Conservation (phyloP, 2,329 filamentous ascomycete genomes). For the Ophiostoma sp. region DNA sequence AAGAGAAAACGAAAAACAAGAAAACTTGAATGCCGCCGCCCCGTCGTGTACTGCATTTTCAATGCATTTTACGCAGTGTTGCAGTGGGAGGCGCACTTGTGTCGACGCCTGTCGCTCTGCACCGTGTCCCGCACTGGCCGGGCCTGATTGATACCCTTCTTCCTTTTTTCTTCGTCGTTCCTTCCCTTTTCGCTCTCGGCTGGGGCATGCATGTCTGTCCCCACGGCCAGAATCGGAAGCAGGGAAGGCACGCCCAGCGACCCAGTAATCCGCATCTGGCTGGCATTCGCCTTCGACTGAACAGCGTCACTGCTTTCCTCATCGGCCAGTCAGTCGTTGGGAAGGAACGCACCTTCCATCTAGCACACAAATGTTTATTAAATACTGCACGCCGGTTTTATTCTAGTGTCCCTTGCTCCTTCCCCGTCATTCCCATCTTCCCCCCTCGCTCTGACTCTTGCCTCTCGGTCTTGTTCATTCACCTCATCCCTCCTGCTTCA, state of each 20-base stretch:
- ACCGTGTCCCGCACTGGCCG: constrained; percentile 21
- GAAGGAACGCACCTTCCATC: neutral
- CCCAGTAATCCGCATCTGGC: neutral
- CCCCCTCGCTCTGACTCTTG: neutral
- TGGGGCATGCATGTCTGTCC: constrained; percentile 7
- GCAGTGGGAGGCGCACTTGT: neutral
- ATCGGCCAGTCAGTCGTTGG: neutral
- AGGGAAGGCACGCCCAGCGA: neutral
- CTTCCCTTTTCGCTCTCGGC: neutral
- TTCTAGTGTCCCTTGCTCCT: constrained; percentile 10
- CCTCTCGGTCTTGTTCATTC: neutral
- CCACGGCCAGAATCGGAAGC: constrained; percentile 23
- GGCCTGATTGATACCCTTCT: neutral
- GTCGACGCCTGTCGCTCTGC: neutral
- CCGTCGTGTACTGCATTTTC: neutral
- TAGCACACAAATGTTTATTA: neutral
- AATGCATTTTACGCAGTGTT: no score
- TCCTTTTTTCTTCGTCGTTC: constrained; percentile 9
- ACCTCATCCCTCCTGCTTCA: neutral
- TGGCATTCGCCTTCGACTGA: neutral
- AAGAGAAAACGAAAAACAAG: neutral
- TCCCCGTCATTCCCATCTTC: neutral
- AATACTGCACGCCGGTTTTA: constrained; percentile 16
- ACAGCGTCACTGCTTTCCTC: constrained; percentile 10
- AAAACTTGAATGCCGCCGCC: constrained; percentile 2